Evolutionary conservation across 208 protist species (phyloP).

Genomic region (Acanthamoeba pearcei): DNA sequence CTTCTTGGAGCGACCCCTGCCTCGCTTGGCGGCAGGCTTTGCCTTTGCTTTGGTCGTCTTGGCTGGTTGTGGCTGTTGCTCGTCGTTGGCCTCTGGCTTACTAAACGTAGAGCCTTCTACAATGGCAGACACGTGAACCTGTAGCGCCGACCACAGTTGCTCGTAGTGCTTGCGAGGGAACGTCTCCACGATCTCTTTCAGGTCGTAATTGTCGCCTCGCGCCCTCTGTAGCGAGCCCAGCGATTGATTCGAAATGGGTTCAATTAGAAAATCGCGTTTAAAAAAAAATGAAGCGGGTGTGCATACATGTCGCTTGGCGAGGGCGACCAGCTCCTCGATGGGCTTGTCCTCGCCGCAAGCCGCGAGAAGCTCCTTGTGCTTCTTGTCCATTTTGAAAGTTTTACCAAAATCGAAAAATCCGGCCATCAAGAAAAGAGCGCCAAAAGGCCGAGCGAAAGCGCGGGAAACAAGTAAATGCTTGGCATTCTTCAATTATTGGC

Average conservation of each 20-base stretch:
- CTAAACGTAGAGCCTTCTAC: background rate
- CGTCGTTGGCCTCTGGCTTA: background rate
- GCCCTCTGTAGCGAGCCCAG: background rate
- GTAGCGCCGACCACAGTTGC: background rate
- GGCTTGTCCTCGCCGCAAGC: background rate
- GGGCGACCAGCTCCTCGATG: background rate
- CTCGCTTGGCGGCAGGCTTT: background rate
- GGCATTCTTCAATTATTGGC: no score
- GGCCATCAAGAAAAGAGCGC: background rate
- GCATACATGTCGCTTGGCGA: background rate
- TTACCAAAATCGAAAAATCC: background rate
- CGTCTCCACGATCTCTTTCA: conserved; percentile 2
- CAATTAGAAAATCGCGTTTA: background rate
- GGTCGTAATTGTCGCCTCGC: background rate
- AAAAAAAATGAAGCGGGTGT: background rate
- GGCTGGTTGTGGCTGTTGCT: background rate
- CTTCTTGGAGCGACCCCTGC: background rate
- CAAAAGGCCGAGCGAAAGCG: background rate
- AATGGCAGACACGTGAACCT: background rate
- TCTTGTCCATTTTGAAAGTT: conserved; percentile 1
- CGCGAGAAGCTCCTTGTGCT: conserved; percentile 45
- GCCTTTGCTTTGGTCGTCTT: background rate
- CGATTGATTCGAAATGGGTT: background rate
- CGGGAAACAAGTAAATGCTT: no score
- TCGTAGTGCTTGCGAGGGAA: conserved; percentile 10